Evolutionary conservation across 352 stramenopile genomes (phyloP).

Genomic region (Phytophthora cajani): DNA sequence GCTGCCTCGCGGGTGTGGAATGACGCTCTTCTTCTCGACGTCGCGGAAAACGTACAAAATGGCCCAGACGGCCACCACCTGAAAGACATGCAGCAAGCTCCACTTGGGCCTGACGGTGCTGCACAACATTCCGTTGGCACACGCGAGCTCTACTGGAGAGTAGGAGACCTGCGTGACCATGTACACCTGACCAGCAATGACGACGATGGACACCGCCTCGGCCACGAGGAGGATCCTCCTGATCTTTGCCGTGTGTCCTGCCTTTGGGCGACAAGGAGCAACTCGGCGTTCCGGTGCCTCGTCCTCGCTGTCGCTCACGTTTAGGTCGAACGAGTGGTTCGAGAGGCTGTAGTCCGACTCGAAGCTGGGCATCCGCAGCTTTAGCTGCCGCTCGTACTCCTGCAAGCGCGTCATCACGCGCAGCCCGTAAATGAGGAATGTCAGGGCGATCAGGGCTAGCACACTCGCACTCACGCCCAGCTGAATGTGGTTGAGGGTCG

Average conservation of each 20-base stretch:
- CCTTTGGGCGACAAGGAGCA: constrained; percentile 12
- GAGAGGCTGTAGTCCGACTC: constrained; percentile 27
- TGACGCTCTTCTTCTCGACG: constrained; percentile 37
- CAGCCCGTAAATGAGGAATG: constrained; percentile 42
- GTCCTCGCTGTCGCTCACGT: constrained; percentile 30
- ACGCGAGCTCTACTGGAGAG: constrained; percentile 29
- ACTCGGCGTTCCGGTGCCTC: constrained; percentile 12
- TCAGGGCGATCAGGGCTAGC: constrained; percentile 28
- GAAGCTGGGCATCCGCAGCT: constrained; percentile 17
- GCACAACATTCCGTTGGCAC: constrained; percentile 36
- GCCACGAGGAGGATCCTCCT: constrained; percentile 36
- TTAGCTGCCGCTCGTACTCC: constrained; percentile 31
- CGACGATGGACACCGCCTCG: constrained; percentile 26
- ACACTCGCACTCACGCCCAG: constrained; percentile 31
- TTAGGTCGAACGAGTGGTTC: constrained; percentile 33
- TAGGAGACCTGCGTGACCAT: constrained; percentile 18
- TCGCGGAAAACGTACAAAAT: constrained; percentile 38
- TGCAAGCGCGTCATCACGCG: constrained; percentile 31
- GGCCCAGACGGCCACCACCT: constrained; percentile 33
- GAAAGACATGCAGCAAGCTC: constrained; percentile 37
- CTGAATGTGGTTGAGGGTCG: constrained; percentile 34
- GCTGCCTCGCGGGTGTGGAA: constrained; percentile 23
- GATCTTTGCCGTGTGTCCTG: constrained; percentile 38
- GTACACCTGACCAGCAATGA: constrained; percentile 33
- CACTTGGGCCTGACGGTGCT: constrained; percentile 19